Evolutionary conservation across 2,329 filamentous ascomycete genomes (phyloP).

Genomic region (Ascochyta viciae-villosae): DNA sequence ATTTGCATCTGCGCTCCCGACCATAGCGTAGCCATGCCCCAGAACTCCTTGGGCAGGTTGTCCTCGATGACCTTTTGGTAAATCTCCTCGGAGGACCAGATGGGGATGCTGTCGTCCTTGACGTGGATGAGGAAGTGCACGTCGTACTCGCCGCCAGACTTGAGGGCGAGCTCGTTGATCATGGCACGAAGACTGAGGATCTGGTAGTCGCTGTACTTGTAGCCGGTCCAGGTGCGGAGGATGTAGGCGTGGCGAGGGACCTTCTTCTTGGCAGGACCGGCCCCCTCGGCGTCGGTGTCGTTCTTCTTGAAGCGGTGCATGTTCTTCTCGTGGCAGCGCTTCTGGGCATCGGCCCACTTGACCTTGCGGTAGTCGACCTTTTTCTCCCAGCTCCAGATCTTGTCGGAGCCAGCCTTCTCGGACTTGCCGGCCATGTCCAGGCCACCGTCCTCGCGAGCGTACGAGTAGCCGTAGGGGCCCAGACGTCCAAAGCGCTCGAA

Average conservation of each 20-base stretch:
- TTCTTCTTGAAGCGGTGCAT: conserved; percentile 54
- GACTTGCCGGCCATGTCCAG: conserved; percentile 57
- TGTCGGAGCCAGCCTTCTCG: conserved; percentile 54
- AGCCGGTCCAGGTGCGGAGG: conserved; percentile 83
- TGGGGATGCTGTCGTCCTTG: conserved; percentile 75
- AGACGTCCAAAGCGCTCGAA: conserved; percentile 60
- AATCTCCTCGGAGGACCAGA: conserved; percentile 76
- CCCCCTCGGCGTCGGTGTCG: conserved; percentile 36
- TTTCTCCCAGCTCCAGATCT: conserved; percentile 58
- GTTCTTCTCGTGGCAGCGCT: conserved; percentile 59
- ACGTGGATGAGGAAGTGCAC: conserved; percentile 86
- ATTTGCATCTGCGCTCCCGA: conserved; percentile 91
- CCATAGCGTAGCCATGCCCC: conserved; percentile 88
- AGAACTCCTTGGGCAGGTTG: conserved; percentile 82
- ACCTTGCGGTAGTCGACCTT: conserved; percentile 57
- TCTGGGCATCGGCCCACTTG: conserved; percentile 58
- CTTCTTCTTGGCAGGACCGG: conserved; percentile 48
- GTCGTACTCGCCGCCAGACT: conserved; percentile 85
- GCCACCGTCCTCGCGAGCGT: conserved; percentile 53
- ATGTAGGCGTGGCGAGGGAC: conserved; percentile 78
- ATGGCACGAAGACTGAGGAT: conserved; percentile 82
- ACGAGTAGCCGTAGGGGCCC: conserved; percentile 60
- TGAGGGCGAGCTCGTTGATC: conserved; percentile 80
- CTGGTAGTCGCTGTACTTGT: conserved; percentile 78
- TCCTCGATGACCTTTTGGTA: conserved; percentile 73